Evolutionary conservation across 345 rosid species (phyloP), one percentile per base, ranked within the genome.

Genomic region (Eucalyptus viminalis): DNA sequence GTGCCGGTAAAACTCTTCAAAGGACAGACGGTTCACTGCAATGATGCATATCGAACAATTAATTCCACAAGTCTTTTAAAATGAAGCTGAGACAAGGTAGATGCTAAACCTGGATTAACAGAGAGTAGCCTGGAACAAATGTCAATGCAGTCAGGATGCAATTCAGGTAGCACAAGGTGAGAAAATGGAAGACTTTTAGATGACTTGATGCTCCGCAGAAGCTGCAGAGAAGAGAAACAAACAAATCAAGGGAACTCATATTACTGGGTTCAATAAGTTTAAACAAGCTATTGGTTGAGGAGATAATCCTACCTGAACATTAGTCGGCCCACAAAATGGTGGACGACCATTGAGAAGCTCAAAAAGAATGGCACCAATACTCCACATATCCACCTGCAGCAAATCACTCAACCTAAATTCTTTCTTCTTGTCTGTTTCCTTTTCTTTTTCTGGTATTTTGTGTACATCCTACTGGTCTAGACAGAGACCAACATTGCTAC

Each of bases 381-480:
- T 94, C 97, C 96, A 96, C 96, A 94, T 94, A 89, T 96, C 97
- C 89, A 93, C 96, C 98, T 96, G 83, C 83, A 40, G 83, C 83
- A 76, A 40, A 76, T 76, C 83, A 40, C 15, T 34, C 83, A 45
- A 6, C 83, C 83, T 76, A 76, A 76, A 76, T 76, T 76, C 83
- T 37, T 49, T 76, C 29, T 40, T 40, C 83, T 40, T 21, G 47
- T 76, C 5, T 76, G 47, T 72, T 72, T 34, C 81, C 81, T 11
- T 76, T 76, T 76, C 47, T 76, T 76, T 76, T 76, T 76, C 83
- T 13, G 11, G 45, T 21, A 76, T 3, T 76, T 40, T 76, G 83
- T 76, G 27, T 6, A 76, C 83, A 76, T 76, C 47, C 27, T 11
- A 76, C 14, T 72, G 81, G 45, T 72, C 81, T 72, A 19, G 24